A percentile compares a stretch with the other conserved stretches of the same genome.
Conservation (phyloP, 306 rosid species). For the Alnus rubra region DNA sequence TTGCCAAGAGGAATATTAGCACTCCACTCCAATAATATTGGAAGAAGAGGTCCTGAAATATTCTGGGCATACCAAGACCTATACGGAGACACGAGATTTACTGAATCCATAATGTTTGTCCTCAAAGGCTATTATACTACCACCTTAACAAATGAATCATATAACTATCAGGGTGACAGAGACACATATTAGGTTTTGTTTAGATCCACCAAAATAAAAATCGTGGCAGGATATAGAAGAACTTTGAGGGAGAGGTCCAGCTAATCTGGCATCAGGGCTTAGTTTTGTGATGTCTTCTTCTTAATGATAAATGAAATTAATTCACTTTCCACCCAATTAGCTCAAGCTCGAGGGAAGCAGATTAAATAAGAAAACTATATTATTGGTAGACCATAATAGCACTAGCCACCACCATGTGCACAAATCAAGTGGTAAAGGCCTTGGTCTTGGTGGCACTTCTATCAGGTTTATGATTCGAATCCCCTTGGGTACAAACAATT, state of each 20-base stretch:
- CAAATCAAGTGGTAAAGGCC: neutral
- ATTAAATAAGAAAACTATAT: neutral
- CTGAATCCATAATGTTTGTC: neutral
- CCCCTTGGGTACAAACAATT: no score
- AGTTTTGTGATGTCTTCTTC: neutral
- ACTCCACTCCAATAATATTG: neutral
- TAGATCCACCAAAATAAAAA: neutral
- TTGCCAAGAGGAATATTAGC: neutral
- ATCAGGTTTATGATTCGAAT: no score
- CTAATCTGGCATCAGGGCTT: neutral
- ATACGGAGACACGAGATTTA: neutral
- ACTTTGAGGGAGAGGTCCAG: neutral
- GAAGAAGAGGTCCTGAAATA: neutral
- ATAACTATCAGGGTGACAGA: neutral
- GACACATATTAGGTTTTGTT: neutral
- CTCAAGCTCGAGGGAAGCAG: neutral
- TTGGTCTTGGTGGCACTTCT: no score
- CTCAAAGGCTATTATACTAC: neutral
- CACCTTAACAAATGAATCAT: neutral
- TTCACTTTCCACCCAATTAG: conserved; percentile 4
- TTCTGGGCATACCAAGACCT: neutral
- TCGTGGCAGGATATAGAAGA: neutral
- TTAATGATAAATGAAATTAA: neutral
- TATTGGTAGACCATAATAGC: neutral
- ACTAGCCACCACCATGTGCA: neutral